These are phyloP conservation scores for Fusarium acutatum DNA, from an alignment of 2,329 filamentous ascomycete species.

Conservation along the genomic window DNA sequence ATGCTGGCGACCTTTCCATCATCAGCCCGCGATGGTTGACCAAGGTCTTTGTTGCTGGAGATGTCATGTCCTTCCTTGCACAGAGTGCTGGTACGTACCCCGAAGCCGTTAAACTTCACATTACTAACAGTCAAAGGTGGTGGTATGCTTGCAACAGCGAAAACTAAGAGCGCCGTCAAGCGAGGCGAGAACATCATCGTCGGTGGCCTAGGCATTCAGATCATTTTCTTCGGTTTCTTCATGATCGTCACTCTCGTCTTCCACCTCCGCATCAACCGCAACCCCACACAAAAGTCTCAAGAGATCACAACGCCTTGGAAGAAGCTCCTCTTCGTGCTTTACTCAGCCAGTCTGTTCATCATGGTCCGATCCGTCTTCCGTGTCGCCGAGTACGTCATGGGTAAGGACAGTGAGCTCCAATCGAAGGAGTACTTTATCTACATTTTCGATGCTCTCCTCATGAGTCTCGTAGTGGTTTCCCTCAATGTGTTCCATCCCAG, in stretches of 20 bases:
- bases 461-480: conserved; percentile 42
- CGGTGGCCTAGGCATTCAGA: conserved; percentile 62
- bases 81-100: conserved; percentile 40
- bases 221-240: conserved; percentile 64
- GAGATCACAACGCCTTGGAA: conserved; percentile 43
- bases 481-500: conserved; percentile 43
- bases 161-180: conserved; percentile 39
- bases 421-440: conserved; percentile 49
- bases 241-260: conserved; percentile 57
- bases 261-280: conserved; percentile 46
- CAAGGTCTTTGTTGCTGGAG: conserved; percentile 60
- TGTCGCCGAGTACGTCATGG: conserved; percentile 53
- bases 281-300: conserved; percentile 24
- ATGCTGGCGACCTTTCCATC: conserved; percentile 51
- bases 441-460: conserved; percentile 50
- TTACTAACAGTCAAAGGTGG: conserved; percentile 27
- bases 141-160: conserved; percentile 39
- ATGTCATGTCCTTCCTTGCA: conserved; percentile 56
- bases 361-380: conserved; percentile 54
- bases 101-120: neutral
- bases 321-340: conserved; percentile 42
- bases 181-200: conserved; percentile 59
- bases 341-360: conserved; percentile 46
- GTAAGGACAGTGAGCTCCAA: conserved; percentile 46
- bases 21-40: conserved; percentile 57